Base-by-base conservation (phyloP, 2,329 filamentous ascomycete genomes). In the Emericellopsis atlantica region DNA sequence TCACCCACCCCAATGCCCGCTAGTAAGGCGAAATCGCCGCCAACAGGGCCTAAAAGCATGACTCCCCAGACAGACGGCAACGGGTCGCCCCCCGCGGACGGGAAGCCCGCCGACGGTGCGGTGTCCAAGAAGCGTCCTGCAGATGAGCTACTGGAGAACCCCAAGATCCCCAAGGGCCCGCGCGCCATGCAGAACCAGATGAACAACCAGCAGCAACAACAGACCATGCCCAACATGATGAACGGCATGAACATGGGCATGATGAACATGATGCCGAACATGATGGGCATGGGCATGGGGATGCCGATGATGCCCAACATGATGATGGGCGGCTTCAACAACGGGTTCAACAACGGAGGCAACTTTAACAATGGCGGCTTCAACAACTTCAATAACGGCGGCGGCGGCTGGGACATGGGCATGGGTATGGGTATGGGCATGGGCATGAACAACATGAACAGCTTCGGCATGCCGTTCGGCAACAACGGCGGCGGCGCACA, bases 91-190 rank as follows among this genome's bases (percentile, higher is more conserved):
- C 12, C 26, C 3, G 26, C 6, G 26, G 36, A 29, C 42, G 24
- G 39, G 42, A 37, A 29, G 29, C 4, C 45, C 40, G 24, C 40
- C 16, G 53, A 59, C 22, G 54, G 57, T 22, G 45, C 42, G 40
- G 62, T 61, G 43, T 65, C 75, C 22, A 92, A 84, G 64, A 98
- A 96, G 65, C 79, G 92, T 18, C 74, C 83, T 10, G 87, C 88
- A 12, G 86, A 90, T 31, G 81, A 88, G 40, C 70, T 70, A 26
- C 63, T 73, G 6, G 76, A 79, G 50, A 79, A 81, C 49, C 73
- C 74, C 33, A 75, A 74, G 53, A 74, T 80, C 33, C 74, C 77
- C 36, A 81, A 80, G 50, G 77, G 69, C 0, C 78, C 77, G 2
- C 78, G 77, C 55, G 76, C 72, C 32, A 82, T 79, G 77, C 74